A percentile compares a stretch with the other conserved stretches of the same genome.
Conservation (phyloP, 164 flowering plant genomes). For the Saururus chinensis region DNA sequence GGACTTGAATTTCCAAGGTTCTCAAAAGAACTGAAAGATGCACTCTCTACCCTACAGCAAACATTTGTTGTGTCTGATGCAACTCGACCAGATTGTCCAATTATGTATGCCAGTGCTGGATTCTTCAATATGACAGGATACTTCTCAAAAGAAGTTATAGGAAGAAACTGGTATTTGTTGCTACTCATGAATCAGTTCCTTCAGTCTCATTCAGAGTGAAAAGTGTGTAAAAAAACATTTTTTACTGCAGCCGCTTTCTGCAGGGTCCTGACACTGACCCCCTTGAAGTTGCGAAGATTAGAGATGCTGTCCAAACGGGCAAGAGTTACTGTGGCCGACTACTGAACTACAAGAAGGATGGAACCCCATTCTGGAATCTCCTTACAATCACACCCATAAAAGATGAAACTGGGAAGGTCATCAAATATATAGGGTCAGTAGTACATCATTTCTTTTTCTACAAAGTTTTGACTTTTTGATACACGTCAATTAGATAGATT, state of each 20-base stretch:
- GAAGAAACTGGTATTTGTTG: conserved; percentile 70
- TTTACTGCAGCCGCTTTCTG: conserved; percentile 71
- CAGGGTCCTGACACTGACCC: conserved; percentile 86
- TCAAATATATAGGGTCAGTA: conserved; percentile 81
- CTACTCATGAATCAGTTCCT: background rate
- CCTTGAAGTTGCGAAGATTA: conserved; percentile 65
- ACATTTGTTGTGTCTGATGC: conserved; percentile 99
- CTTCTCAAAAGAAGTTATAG: conserved; percentile 69
- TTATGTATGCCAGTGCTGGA: conserved; percentile 88
- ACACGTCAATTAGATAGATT: too few species aligned
- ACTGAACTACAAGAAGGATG: conserved; percentile 88
- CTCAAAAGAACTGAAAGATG: conserved; percentile 83
- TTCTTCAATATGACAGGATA: conserved; percentile 91
- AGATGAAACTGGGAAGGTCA: conserved; percentile 54
- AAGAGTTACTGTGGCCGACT: conserved; percentile 85
- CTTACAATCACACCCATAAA: conserved; percentile 87
- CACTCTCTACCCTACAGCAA: conserved; percentile 69
- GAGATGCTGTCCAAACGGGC: conserved; percentile 55
- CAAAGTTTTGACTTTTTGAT: background rate
- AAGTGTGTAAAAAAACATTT: background rate
- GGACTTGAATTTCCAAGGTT: conserved; percentile 45
- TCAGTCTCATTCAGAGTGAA: background rate
- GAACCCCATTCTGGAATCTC: conserved; percentile 95
- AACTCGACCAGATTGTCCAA: conserved; percentile 77
- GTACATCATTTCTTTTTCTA: background rate